A percentile compares a stretch with the other conserved stretches of the same genome.
phyloP scores from a whole-genome alignment of 2,329 filamentous ascomycete genomes.

The Calonectria multiphialidica region DNA sequence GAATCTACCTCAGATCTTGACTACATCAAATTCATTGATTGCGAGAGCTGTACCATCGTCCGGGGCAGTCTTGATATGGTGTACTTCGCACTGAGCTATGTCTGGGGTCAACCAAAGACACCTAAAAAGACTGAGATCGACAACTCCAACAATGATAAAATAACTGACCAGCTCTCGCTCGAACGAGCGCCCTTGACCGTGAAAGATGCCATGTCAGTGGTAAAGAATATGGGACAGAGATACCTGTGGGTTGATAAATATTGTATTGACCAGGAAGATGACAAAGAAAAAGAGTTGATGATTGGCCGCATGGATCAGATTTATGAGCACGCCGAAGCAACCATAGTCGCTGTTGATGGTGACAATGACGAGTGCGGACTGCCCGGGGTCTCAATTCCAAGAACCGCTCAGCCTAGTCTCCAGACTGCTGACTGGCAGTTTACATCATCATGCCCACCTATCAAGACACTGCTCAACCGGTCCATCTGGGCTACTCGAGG shows the following conservation, averaged over 20 bases:
- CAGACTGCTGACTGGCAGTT: neutral
- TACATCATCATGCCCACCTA: neutral
- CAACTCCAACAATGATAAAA: neutral
- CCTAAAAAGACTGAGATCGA: neutral
- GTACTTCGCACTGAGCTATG: neutral
- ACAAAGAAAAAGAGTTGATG: neutral
- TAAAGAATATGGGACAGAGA: neutral
- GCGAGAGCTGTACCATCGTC: neutral
- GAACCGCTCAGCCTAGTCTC: neutral
- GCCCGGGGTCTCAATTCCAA: neutral
- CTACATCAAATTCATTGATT: neutral
- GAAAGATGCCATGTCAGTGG: neutral
- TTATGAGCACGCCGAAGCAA: neutral
- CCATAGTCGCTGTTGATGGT: neutral
- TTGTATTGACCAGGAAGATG: neutral
- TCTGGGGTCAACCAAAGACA: neutral
- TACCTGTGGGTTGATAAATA: neutral
- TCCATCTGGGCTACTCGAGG: neutral
- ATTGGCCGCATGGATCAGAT: neutral
- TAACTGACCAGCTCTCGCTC: neutral
- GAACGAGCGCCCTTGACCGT: neutral
- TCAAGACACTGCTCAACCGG: neutral
- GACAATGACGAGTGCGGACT: neutral
- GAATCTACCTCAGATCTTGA: neutral
- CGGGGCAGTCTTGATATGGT: neutral